A percentile compares a stretch with the other conserved stretches of the same genome.
phyloP scores from a whole-genome alignment of 371 early-diverging fungal genomes.

The Rhizopus stolonifer region DNA sequence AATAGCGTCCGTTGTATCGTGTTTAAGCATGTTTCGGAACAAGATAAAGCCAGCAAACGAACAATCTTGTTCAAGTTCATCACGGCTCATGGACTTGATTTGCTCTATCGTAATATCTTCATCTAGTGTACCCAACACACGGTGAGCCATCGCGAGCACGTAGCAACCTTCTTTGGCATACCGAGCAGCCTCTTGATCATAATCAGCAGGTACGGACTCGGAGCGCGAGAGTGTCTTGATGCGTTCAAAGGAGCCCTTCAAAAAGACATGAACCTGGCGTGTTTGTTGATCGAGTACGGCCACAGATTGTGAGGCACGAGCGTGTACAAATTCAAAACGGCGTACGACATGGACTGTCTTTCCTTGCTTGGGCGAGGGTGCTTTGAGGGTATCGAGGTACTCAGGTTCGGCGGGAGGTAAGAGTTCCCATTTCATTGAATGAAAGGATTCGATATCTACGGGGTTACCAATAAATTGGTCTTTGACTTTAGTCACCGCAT shows the following conservation, averaged over 20 bases:
- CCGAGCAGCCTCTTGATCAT: slow-evolving; percentile 54
- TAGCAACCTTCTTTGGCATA: slow-evolving; percentile 80
- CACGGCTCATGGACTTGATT: slow-evolving; percentile 52
- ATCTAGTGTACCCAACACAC: slow-evolving; percentile 48
- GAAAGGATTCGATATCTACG: slow-evolving; percentile 73
- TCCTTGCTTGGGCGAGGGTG: slow-evolving; percentile 16
- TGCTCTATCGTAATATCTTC: slow-evolving; percentile 39
- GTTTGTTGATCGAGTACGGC: slow-evolving; percentile 60
- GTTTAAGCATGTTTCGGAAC: slow-evolving; percentile 90
- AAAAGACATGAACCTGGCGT: slow-evolving; percentile 59
- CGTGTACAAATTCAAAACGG: slow-evolving; percentile 88
- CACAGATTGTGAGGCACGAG: slow-evolving; percentile 84
- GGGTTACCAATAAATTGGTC: slow-evolving; percentile 79
- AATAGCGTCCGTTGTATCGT: slow-evolving; percentile 74
- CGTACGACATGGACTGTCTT: slow-evolving; percentile 55
- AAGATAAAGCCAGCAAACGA: slow-evolving; percentile 76
- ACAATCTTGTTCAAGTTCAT: slow-evolving; percentile 67
- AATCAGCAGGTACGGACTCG: slow-evolving; percentile 62
- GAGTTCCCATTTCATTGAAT: slow-evolving; percentile 31
- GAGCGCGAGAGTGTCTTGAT: slow-evolving; percentile 53
- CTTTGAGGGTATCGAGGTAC: slow-evolving; percentile 26
- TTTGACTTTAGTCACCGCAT: slow-evolving; percentile 69
- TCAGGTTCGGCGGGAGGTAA: slow-evolving; percentile 14
- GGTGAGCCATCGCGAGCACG: slow-evolving; percentile 74
- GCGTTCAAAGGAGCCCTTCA: slow-evolving; percentile 85